These are phyloP conservation scores for Aspergillus pseudonomiae DNA, from an alignment of 2,329 filamentous ascomycete species.

Conservation along the genomic window DNA sequence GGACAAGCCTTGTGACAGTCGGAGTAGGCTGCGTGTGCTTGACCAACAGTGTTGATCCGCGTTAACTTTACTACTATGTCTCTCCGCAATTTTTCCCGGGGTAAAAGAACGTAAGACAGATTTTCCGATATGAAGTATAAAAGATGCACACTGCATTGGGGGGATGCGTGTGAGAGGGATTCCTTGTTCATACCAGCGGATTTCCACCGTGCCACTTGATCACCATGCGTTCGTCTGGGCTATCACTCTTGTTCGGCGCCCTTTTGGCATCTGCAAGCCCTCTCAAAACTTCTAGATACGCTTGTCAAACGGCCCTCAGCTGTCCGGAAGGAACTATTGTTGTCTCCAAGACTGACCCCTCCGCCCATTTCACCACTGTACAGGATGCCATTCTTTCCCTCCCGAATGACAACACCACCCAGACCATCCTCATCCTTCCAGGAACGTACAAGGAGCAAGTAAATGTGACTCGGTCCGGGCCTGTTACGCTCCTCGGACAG, in stretches of 20 bases:
- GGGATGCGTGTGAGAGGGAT: background rate
- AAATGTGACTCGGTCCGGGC: slow-evolving; percentile 65
- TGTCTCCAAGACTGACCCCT: slow-evolving; percentile 28
- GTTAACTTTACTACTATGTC: background rate
- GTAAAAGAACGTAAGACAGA: background rate
- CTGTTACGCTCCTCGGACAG: slow-evolving; percentile 65
- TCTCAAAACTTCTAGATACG: slow-evolving; percentile 16
- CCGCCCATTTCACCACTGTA: slow-evolving; percentile 41
- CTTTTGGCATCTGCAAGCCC: slow-evolving; percentile 11
- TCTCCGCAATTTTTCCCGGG: slow-evolving; percentile 20
- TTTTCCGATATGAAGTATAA: slow-evolving; percentile 13
- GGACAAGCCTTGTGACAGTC: slow-evolving; percentile 8
- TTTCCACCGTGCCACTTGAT: too few species aligned
- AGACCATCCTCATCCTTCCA: slow-evolving; percentile 62
- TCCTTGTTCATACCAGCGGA: slow-evolving; percentile 6
- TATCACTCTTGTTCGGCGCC: slow-evolving; percentile 15
- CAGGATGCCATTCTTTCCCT: slow-evolving; percentile 54
- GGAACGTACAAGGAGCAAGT: slow-evolving; percentile 67
- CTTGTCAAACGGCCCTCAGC: slow-evolving; percentile 29
- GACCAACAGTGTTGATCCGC: background rate
- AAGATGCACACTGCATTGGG: background rate
- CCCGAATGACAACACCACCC: slow-evolving; percentile 48
- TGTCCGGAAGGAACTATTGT: slow-evolving; percentile 34
- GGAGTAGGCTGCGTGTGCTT: background rate
- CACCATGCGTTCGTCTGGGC: background rate